phyloP scores from a whole-genome alignment of 1,139 yeast genomes.

The Diutina pseudorugosa region DNA sequence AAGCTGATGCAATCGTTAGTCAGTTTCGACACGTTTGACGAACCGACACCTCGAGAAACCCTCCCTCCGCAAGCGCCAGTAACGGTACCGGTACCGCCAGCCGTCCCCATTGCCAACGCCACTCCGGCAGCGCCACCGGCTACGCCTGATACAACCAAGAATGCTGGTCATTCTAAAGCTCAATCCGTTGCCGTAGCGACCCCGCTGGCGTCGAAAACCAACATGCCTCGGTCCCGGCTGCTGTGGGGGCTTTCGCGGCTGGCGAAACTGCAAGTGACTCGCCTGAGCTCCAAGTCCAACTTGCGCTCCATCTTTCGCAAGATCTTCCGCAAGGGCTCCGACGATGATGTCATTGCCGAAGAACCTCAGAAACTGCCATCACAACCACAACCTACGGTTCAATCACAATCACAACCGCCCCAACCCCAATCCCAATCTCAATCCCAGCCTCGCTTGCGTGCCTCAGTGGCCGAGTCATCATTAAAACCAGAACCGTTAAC shows the following conservation, averaged over 20 bases:
- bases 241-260: not conserved
- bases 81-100: not conserved
- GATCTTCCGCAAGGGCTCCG: not conserved
- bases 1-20: conserved; percentile 3
- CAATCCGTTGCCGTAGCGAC: not conserved
- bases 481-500: not conserved
- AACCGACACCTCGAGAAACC: not conserved
- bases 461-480: not conserved
- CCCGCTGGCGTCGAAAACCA: not conserved
- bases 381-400: too few species aligned
- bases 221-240: not conserved
- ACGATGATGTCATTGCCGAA: not conserved
- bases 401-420: not conserved
- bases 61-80: not conserved
- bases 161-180: not conserved
- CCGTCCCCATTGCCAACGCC: not conserved
- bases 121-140: not conserved
- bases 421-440: not conserved
- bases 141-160: not conserved
- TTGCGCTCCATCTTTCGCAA: not conserved
- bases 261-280: not conserved
- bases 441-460: not conserved
- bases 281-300: not conserved
- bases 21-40: not conserved
- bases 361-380: not conserved